Evolutionary conservation across 805 yeast species (phyloP), one percentile per base, ranked within the genome.

Genomic region (Komagataella pseudopastoris): DNA sequence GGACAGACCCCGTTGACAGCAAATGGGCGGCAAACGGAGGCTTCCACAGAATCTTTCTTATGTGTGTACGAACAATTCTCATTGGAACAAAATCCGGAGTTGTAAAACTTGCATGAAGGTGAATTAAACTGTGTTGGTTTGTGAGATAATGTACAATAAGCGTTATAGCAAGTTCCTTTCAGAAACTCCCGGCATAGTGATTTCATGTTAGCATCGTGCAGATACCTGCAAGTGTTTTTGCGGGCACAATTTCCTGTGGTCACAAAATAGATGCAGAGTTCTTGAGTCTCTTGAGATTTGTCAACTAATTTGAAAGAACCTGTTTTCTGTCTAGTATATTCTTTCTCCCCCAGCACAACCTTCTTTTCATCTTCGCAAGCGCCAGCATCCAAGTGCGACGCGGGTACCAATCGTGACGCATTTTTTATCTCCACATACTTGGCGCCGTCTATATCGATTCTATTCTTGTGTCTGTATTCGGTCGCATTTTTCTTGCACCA

Each of bases 1-100:
- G 69, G 75, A 63, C 95, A 87, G 66, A 76, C 84, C 1, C 90
- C 89, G 16, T 77, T 77, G 39, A 81, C 58, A 4, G 90, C 75
- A 67, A 86, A 87, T 24, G 76, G 80, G 20, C 87, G 69, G 59
- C 95, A 86, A 0, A 78, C 69, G 6, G 50, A 24, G 17, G 46
- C 50, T 60, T 70, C 65, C 3, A 80, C 65, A 23, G 56, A 63
- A 44, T 71, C 77, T 50, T 58, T 58, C 67, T 70, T 74, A 64
- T 74, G 86, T 39, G 70, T 67, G 58, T 61, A 88, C 58, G 63
- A 67, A 63, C 87, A 81, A 43, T 71, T 63, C 3, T 59, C 57
- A 53, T 78, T 78, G 1, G 68, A 63, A 59, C 87, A 81, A 12
- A 62, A 53, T 1, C 76, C 78, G 4, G 58, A 58, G 48, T 75